A percentile compares a stretch with the other conserved stretches of the same genome.
Evolutionary conservation across 371 early-diverging fungal genomes (phyloP).

Genomic region (Gilbertella persicaria): DNA sequence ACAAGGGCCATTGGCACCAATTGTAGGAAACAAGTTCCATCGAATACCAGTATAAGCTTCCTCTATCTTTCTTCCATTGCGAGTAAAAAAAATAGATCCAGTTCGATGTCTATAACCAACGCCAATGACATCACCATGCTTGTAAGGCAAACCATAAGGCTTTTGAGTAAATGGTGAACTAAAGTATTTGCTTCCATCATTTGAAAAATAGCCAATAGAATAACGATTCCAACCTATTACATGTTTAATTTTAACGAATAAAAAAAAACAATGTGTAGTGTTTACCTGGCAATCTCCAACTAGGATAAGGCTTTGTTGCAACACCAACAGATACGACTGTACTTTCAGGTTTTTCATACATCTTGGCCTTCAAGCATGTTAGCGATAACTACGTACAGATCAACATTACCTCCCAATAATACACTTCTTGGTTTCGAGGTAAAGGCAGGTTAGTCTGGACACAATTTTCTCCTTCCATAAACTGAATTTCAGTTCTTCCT

Average conservation of each 20-base stretch:
- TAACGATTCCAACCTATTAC: constrained; percentile 62
- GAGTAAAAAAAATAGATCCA: constrained; percentile 77
- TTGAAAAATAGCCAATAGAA: constrained; percentile 74
- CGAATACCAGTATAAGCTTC: constrained; percentile 59
- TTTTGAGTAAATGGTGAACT: constrained; percentile 66
- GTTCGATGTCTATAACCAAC: constrained; percentile 76
- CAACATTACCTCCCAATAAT: constrained; percentile 68
- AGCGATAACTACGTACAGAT: too few species aligned
- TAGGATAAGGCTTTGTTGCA: constrained; percentile 71
- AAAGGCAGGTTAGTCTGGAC: constrained; percentile 83
- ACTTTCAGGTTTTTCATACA: constrained; percentile 64
- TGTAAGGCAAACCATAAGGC: constrained; percentile 60
- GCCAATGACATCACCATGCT: constrained; percentile 79
- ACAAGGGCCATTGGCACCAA: constrained; percentile 68
- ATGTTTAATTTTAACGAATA: background rate
- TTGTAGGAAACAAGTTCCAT: constrained; percentile 64
- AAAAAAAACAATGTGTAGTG: background rate
- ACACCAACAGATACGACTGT: constrained; percentile 69
- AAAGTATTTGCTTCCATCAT: constrained; percentile 64
- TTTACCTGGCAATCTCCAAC: constrained; percentile 60
- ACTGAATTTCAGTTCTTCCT: constrained; percentile 77
- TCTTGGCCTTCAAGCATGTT: too few species aligned
- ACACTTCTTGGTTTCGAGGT: constrained; percentile 74
- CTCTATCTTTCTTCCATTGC: constrained; percentile 68
- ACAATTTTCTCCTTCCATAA: constrained; percentile 72